Conservation (phyloP, 2,329 filamentous ascomycete genomes). For the Ampelomyces quisqualis region DNA sequence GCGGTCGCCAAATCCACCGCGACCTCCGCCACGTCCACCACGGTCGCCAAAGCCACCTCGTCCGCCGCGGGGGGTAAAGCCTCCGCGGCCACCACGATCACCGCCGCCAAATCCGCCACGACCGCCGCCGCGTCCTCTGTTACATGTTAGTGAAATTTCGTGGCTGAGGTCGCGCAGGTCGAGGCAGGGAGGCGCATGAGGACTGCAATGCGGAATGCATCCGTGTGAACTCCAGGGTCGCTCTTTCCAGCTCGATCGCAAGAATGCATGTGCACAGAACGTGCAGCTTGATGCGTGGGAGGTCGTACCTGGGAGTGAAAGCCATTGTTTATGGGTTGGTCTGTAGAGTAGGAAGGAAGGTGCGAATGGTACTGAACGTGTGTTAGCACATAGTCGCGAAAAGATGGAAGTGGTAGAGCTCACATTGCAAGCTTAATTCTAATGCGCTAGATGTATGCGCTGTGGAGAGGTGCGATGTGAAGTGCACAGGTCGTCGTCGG, state of each 20-base stretch:
- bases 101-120: slow-evolving; percentile 41
- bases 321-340: slow-evolving; percentile 24
- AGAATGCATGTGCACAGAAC: too few species aligned
- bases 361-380: slow-evolving; percentile 15
- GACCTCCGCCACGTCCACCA: slow-evolving; percentile 25
- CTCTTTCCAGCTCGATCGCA: too few species aligned
- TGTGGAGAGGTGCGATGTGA: slow-evolving; percentile 2
- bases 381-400: slow-evolving; percentile 5
- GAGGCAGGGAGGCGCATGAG: background rate
- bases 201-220: too few species aligned
- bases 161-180: background rate
- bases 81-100: slow-evolving; percentile 22
- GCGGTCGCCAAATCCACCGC: slow-evolving; percentile 21
- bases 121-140: slow-evolving; percentile 36
- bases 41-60: slow-evolving; percentile 19
- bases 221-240: background rate
- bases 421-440: slow-evolving; percentile 3
- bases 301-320: slow-evolving; percentile 33
- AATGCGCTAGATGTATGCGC: slow-evolving; percentile 17
- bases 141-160: slow-evolving; percentile 10
- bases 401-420: background rate
- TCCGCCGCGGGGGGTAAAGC: slow-evolving; percentile 35
- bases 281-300: background rate
- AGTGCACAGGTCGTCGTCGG: slow-evolving; percentile 7
- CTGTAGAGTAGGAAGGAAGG: slow-evolving; percentile 3